phyloP scores from a whole-genome alignment of 306 rosid species.

The Vachellia collinsii region DNA sequence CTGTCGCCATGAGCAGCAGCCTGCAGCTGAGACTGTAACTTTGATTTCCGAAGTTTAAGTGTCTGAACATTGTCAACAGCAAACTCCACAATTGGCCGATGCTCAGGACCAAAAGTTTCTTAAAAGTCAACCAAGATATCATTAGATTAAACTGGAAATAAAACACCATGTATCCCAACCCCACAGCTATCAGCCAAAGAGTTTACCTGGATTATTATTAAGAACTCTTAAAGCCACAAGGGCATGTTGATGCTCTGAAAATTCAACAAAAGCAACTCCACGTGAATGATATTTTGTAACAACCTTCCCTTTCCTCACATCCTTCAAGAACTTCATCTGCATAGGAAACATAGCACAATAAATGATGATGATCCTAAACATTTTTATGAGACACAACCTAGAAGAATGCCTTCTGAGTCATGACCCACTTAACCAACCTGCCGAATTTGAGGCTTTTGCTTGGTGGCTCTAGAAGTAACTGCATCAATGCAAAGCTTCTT shows the following conservation, averaged over 20 bases:
- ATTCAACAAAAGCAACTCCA: conserved; percentile 93
- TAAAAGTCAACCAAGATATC: conserved; percentile 38
- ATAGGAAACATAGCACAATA: conserved; percentile 7
- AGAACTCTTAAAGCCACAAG: conserved; percentile 95
- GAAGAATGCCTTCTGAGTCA: conserved; percentile 5
- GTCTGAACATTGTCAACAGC: conserved; percentile 87
- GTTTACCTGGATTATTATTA: conserved; percentile 90
- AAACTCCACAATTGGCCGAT: conserved; percentile 96
- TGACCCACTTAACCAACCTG: conserved; percentile 65
- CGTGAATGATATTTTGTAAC: conserved; percentile 66
- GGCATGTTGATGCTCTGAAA: conserved; percentile 96
- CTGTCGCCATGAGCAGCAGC: conserved; percentile 32
- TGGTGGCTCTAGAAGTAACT: conserved; percentile 83
- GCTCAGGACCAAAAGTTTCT: conserved; percentile 89
- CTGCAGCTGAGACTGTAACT: conserved; percentile 58
- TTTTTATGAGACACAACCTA: not conserved
- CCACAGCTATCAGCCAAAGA: conserved; percentile 27
- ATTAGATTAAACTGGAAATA: conserved; percentile 13
- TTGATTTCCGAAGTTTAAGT: conserved; percentile 64
- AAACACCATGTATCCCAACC: not conserved
- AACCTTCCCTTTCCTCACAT: conserved; percentile 75
- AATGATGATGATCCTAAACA: not conserved
- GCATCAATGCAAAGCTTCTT: conserved; percentile 86
- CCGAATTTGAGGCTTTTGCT: conserved; percentile 81
- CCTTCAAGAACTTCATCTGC: conserved; percentile 85